phyloP scores from a whole-genome alignment of 2,329 filamentous ascomycete genomes.

The Xylariomycetidae sp. region DNA sequence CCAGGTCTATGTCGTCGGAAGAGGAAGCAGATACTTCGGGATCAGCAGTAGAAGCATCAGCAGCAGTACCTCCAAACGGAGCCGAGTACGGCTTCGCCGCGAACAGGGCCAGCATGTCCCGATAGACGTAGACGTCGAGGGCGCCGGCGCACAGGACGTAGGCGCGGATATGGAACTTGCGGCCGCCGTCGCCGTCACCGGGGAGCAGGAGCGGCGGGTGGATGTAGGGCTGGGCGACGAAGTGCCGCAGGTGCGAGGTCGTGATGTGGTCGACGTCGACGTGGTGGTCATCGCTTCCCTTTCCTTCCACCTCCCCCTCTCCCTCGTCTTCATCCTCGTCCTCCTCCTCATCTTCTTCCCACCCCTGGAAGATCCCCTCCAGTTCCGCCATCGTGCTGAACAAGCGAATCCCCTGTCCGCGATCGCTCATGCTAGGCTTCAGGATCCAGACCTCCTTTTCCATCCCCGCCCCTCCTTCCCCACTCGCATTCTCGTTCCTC shows the following conservation, averaged over 20 bases:
- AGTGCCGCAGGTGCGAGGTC: constrained; percentile 89
- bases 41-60: too few relatives aligned
- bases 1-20: constrained; percentile 45
- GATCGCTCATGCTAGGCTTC: constrained; percentile 96
- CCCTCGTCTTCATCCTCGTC: constrained; percentile 45
- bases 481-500: constrained; percentile 50
- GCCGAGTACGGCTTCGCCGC: constrained; percentile 68
- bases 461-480: constrained; percentile 10
- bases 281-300: constrained; percentile 19
- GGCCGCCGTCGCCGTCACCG: constrained; percentile 50
- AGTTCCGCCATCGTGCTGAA: constrained; percentile 83
- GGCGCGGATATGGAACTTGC: constrained; percentile 92
- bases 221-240: constrained; percentile 93
- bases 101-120: constrained; percentile 88
- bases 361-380: constrained; percentile 83
- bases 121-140: constrained; percentile 80
- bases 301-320: constrained; percentile 19
- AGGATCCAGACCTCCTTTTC: constrained; percentile 85
- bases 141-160: constrained; percentile 82
- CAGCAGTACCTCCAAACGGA: too few relatives aligned
- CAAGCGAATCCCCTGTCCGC: constrained; percentile 85
- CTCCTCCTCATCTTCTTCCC: constrained; percentile 75
- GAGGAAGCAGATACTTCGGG: constrained; percentile 17
- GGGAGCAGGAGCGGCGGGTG: constrained; percentile 75
- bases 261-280: constrained; percentile 56